phyloP scores from a whole-genome alignment of 768 basidiomycete species.

The Lyophyllum semitale region DNA sequence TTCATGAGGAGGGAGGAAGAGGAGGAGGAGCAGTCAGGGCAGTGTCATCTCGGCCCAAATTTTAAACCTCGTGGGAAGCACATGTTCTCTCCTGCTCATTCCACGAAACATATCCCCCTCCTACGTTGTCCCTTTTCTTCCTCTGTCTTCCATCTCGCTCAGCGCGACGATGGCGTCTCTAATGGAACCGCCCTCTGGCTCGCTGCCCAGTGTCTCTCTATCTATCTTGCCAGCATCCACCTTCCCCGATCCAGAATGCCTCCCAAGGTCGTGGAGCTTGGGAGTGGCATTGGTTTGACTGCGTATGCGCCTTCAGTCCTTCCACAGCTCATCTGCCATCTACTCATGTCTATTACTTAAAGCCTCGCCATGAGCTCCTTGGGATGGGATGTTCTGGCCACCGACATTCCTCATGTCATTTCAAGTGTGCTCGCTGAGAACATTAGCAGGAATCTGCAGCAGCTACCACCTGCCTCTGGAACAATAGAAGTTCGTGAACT shows the following conservation, averaged over 20 bases:
- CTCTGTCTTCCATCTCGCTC: slow-evolving; percentile 47
- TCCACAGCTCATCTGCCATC: background rate
- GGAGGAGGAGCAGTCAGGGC: background rate
- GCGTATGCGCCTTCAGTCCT: slow-evolving; percentile 52
- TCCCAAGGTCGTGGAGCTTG: slow-evolving; percentile 68
- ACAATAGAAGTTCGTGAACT: slow-evolving; percentile 61
- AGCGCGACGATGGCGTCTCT: slow-evolving; percentile 60
- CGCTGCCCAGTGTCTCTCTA: slow-evolving; percentile 72
- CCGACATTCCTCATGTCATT: slow-evolving; percentile 70
- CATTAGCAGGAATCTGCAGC: slow-evolving; percentile 50
- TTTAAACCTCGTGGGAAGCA: slow-evolving; percentile 26
- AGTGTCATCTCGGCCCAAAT: slow-evolving; percentile 23
- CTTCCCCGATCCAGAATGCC: slow-evolving; percentile 24
- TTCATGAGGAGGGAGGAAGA: slow-evolving; percentile 54
- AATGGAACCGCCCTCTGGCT: slow-evolving; percentile 89
- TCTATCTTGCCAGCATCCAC: slow-evolving; percentile 52
- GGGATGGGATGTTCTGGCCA: slow-evolving; percentile 77
- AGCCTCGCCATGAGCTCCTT: slow-evolving; percentile 68
- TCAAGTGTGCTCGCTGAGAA: slow-evolving; percentile 64
- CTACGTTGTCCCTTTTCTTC: slow-evolving; percentile 45
- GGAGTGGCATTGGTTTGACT: slow-evolving; percentile 80
- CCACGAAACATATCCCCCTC: slow-evolving; percentile 60
- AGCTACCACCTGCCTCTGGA: slow-evolving; percentile 43
- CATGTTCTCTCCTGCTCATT: slow-evolving; percentile 51
- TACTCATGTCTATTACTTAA: slow-evolving; percentile 3